Evolutionary conservation across 2,329 filamentous ascomycete genomes (phyloP).

Genomic region (Exophiala mesophila): DNA sequence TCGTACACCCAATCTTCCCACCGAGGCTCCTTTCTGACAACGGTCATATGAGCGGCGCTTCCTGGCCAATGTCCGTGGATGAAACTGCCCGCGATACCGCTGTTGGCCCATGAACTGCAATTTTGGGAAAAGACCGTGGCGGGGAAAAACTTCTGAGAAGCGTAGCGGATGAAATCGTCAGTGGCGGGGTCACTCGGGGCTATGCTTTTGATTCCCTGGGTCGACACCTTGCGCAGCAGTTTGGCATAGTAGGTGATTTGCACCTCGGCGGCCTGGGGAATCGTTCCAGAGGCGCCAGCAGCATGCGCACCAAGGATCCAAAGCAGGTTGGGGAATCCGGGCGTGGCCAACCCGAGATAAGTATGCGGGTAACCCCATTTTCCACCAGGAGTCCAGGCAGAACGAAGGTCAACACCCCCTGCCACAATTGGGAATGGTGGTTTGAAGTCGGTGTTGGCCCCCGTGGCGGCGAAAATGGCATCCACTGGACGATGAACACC

Average conservation of each 20-base stretch:
- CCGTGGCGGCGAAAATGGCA: constrained; percentile 33
- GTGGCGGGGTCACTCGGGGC: constrained; percentile 53
- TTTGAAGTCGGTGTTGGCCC: constrained; percentile 29
- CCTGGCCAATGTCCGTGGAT: constrained; percentile 4
- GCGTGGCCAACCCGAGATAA: constrained; percentile 60
- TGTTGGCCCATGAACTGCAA: constrained; percentile 84
- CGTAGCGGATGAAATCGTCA: constrained; percentile 59
- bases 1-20: constrained; percentile 7
- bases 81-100: constrained; percentile 28
- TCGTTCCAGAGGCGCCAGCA: constrained; percentile 56
- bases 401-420: constrained; percentile 49
- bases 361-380: constrained; percentile 60
- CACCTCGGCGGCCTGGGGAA: constrained; percentile 62
- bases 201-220: constrained; percentile 61
- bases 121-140: constrained; percentile 61
- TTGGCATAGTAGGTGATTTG: constrained; percentile 62
- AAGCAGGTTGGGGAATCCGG: constrained; percentile 63
- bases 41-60: neutral
- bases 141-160: constrained; percentile 50
- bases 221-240: constrained; percentile 59
- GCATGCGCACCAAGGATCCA: constrained; percentile 60
- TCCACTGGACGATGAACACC: constrained; percentile 17
- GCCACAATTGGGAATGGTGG: constrained; percentile 44
- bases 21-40: neutral
- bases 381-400: constrained; percentile 51